A percentile compares a stretch with the other conserved stretches of the same genome.
Evolutionary conservation across 805 yeast species (phyloP).

Genomic region (Myxozyma sirexii): DNA sequence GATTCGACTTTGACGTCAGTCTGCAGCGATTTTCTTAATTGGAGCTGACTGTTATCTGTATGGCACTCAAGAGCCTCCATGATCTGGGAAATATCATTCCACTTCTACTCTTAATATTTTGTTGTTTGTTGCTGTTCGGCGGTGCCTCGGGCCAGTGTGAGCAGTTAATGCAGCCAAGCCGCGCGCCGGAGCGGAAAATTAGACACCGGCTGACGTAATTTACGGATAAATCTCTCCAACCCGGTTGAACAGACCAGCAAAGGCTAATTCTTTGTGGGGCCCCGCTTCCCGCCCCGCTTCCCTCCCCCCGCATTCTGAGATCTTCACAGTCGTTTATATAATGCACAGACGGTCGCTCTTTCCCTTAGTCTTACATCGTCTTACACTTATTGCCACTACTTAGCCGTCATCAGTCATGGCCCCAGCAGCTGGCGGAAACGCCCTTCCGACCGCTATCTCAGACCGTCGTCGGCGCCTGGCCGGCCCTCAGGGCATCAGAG

Average conservation of each 20-base stretch:
- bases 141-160: no score
- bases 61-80: no score
- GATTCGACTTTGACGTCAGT: neutral
- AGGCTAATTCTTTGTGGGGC: neutral
- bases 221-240: neutral
- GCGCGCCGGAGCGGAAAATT: neutral
- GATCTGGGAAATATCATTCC: no score
- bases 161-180: no score
- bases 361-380: neutral
- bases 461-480: slow-evolving; percentile 20
- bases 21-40: no score
- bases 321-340: neutral
- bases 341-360: neutral
- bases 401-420: slow-evolving; percentile 10
- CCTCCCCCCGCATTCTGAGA: neutral
- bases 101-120: no score
- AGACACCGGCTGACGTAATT: neutral
- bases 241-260: neutral
- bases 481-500: slow-evolving; percentile 33
- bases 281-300: neutral
- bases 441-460: slow-evolving; percentile 8
- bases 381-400: no score
- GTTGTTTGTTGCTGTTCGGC: no score
- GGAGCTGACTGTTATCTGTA: no score
- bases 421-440: neutral